Conservation (phyloP, 768 basidiomycete species). For the Dacryopinax primogenitus region DNA sequence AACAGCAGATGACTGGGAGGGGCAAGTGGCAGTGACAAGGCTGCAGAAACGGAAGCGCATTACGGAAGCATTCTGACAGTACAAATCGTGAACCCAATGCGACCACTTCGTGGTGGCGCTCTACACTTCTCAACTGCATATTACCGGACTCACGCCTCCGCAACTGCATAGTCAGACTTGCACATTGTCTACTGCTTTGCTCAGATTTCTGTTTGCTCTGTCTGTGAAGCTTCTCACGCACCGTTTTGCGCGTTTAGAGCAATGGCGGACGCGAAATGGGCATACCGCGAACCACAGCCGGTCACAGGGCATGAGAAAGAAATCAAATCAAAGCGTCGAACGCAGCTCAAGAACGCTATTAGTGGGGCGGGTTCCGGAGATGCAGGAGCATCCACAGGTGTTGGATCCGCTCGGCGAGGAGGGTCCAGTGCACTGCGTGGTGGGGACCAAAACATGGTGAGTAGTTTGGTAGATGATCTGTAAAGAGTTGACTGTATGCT, state of each 20-base stretch:
- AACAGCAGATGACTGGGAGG: no score
- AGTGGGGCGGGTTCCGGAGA: neutral
- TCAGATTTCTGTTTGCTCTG: no score
- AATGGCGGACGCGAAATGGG: slow-evolving; percentile 7
- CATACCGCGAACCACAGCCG: neutral
- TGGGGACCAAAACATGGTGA: neutral
- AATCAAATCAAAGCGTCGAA: neutral
- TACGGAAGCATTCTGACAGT: no score
- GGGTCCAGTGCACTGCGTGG: neutral
- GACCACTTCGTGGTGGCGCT: no score
- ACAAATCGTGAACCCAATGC: no score
- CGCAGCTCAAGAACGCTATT: neutral
- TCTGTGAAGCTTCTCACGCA: neutral
- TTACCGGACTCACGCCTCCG: no score
- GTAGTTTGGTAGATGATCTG: neutral
- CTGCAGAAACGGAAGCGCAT: no score
- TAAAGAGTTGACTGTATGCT: neutral
- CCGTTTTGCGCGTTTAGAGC: neutral
- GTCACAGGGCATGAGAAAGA: neutral
- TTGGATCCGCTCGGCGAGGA: neutral
- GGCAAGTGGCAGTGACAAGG: no score
- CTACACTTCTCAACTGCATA: no score
- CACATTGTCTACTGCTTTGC: no score
- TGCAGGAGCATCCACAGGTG: neutral
- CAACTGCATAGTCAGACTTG: no score